These are phyloP conservation scores for Cerrena zonata DNA, from an alignment of 1,284 basidiomycete species.

Conservation along the genomic window DNA sequence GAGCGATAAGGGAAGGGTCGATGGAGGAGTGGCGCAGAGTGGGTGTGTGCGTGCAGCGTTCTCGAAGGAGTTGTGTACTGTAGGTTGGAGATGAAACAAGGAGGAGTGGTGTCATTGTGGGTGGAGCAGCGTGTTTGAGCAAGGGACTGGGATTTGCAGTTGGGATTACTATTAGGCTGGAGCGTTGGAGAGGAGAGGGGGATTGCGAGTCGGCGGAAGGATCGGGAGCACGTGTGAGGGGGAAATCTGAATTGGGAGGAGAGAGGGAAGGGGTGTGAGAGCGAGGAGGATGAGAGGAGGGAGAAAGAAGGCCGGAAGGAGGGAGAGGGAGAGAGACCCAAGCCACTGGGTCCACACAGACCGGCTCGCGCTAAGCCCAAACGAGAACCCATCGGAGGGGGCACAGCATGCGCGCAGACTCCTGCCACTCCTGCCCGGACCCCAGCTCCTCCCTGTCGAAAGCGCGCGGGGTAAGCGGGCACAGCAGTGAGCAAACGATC, in stretches of 20 bases:
- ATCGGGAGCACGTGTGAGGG: neutral
- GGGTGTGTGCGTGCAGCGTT: no score
- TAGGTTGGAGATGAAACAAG: no score
- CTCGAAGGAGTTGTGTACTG: no score
- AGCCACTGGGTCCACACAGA: slow-evolving; percentile 8
- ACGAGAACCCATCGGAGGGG: slow-evolving; percentile 9
- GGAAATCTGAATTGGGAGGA: neutral
- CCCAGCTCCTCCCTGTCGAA: neutral
- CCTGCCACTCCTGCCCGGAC: neutral
- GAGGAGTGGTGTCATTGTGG: no score
- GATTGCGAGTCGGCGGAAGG: neutral
- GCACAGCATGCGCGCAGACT: slow-evolving; percentile 11
- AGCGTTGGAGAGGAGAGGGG: neutral
- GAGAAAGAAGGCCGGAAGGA: neutral
- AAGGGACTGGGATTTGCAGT: no score
- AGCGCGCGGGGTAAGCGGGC: neutral
- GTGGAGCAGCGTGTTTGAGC: no score
- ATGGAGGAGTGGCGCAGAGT: no score
- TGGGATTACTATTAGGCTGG: no score
- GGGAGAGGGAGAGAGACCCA: slow-evolving; percentile 6
- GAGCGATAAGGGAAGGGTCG: no score
- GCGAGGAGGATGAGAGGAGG: neutral
- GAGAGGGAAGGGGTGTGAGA: slow-evolving; percentile 1
- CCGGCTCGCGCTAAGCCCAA: slow-evolving; percentile 14
- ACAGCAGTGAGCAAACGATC: neutral